Evolutionary conservation across 352 stramenopile species (phyloP), one percentile per base, ranked within the genome.

Genomic region (Phytophthora melonis): DNA sequence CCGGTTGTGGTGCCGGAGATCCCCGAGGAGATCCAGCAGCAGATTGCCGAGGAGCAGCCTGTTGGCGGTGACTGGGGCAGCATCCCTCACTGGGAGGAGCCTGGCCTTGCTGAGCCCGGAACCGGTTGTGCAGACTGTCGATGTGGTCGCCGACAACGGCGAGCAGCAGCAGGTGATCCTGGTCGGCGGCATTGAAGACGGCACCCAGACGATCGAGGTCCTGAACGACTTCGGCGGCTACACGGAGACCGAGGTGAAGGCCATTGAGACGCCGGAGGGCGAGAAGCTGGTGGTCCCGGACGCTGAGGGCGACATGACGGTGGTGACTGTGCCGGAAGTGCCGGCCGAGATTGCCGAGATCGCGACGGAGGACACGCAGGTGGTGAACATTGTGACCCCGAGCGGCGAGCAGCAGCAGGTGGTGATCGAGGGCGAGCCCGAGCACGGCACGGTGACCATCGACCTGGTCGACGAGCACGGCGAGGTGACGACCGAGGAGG

Each of bases 111-210:
- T n/a, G n/a, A n/a, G n/a, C n/a, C n/a, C n/a, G n/a, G n/a, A n/a
- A n/a, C n/a, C n/a, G n/a, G 41, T 49, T 4, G 25, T 36, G 18
- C 16, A 58, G 43, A 72, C 45, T 7, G 14, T 66, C 9, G 56
- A 66, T 19, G 47, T 71, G 45, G 36, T 52, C 14, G 25, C 56
- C 41, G 5, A 25, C 13, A 19, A 43, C 7, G 59, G 59, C 59
- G 27, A 47, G 18, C 10, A 11, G 25, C 7, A 67, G 60, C 27
- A 58, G 32, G 47, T 67, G 60, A 53, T 39, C 47, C 34, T 67
- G 5, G 11, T 53, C 3, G 60, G 60, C 19, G 27, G 39, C 47
- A 7, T 21, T 27, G 53, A 59, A 27, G 9, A 59, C 53, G 53
- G 56, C 34, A n/a, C 49, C 6, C 34, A 52, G 56, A 50, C 16